Percentiles rank a stretch among this genome's conserved stretches.
Evolutionary conservation across 176 grass and related monocot genomes (phyloP).

Genomic region (Dendrocalamus sinicus): DNA sequence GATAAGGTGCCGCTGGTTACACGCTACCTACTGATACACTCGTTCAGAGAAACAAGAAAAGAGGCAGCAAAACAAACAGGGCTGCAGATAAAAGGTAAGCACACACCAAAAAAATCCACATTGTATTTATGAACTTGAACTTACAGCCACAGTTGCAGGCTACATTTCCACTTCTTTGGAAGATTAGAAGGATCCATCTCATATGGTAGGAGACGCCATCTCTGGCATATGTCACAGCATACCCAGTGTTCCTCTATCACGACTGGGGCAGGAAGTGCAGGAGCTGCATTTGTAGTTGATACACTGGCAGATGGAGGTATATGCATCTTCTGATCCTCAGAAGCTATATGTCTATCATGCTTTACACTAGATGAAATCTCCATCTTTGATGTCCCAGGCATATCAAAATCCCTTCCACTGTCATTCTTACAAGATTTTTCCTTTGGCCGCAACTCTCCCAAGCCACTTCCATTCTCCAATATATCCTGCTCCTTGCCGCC

Average conservation of each 20-base stretch:
- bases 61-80: background rate
- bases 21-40: slow-evolving; percentile 37
- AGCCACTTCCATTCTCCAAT: slow-evolving; percentile 56
- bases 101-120: background rate
- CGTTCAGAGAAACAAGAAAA: background rate
- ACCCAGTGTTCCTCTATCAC: slow-evolving; percentile 97
- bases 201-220: slow-evolving; percentile 95
- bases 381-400: slow-evolving; percentile 52
- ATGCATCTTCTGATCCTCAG: slow-evolving; percentile 55
- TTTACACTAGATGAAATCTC: slow-evolving; percentile 57
- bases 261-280: slow-evolving; percentile 48
- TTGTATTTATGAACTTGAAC: slow-evolving; percentile 47
- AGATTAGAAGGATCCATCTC: slow-evolving; percentile 67
- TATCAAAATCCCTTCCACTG: slow-evolving; percentile 59
- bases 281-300: slow-evolving; percentile 52
- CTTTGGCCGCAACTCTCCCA: slow-evolving; percentile 50
- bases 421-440: slow-evolving; percentile 60
- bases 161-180: slow-evolving; percentile 91
- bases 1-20: background rate
- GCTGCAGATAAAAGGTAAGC: background rate
- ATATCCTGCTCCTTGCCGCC: slow-evolving; percentile 39
- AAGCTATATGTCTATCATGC: slow-evolving; percentile 48
- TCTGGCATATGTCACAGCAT: slow-evolving; percentile 88
- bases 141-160: slow-evolving; percentile 96
- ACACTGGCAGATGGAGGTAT: slow-evolving; percentile 57